Conservation (phyloP, 345 rosid genomes). For the Gossypium anomalum region DNA sequence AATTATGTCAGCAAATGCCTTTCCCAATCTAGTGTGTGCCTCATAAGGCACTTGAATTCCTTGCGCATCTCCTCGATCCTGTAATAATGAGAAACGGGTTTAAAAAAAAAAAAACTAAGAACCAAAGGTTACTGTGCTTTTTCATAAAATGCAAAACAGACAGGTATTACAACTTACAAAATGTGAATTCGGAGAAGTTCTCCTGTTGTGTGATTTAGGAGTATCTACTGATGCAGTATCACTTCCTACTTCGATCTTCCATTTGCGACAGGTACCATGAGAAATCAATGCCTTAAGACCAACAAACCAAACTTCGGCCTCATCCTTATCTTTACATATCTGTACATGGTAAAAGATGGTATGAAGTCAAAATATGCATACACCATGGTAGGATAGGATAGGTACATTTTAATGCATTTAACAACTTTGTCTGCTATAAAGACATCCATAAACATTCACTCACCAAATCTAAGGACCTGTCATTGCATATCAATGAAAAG, state of each 20-base stretch:
- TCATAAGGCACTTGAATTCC: conserved; percentile 43
- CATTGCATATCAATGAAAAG: conserved; percentile 79
- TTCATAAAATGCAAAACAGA: conserved; percentile 6
- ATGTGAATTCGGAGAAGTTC: conserved; percentile 43
- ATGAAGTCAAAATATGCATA: conserved; percentile 5
- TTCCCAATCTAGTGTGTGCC: conserved; percentile 56
- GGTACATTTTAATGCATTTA: not conserved
- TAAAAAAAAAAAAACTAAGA: not conserved
- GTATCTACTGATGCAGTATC: conserved; percentile 44
- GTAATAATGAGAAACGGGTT: conserved; percentile 11
- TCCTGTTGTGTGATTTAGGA: conserved; percentile 37
- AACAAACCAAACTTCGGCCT: conserved; percentile 93
- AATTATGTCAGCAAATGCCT: conserved; percentile 59
- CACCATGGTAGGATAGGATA: not conserved
- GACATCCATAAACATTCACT: conserved; percentile 21
- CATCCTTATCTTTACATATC: conserved; percentile 97
- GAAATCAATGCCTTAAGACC: conserved; percentile 70
- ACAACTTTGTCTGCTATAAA: not conserved
- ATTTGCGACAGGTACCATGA: conserved; percentile 39
- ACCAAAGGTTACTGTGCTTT: conserved; percentile 3
- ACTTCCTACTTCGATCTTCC: conserved; percentile 49
- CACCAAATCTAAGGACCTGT: conserved; percentile 88
- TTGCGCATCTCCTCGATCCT: conserved; percentile 53
- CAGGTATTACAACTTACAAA: conserved; percentile 41
- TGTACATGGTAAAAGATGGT: conserved; percentile 28